Base-by-base conservation (phyloP, 352 stramenopile genomes). In the Albugo laibachii region DNA sequence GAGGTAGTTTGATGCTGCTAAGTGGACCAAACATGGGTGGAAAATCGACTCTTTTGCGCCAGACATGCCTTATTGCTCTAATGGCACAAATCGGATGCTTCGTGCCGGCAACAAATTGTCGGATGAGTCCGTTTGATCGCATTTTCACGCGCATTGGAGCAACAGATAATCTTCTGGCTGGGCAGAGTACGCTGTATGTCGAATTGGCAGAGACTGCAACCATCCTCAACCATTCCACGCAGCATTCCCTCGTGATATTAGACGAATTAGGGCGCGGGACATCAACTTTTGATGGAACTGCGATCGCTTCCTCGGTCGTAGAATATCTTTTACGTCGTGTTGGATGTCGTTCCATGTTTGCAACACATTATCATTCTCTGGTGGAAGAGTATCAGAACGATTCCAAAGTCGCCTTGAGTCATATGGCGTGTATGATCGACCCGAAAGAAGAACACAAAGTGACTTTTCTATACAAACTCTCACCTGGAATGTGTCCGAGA, bases 91-190 rank as follows among this genome's bases (percentile, higher is more conserved):
- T 99, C n/a, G 96, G 96, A 13, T 98, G 92, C 60, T 99, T 95
- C 54, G 96, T 99, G 15, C 95, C 95, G 1, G 95, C 95, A 13
- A 62, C 83, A n/a, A 75, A 71, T 42, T 97, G 79, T 49, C 65
- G 63, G n/a, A 59, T 99, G 37, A 98, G 83, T 38, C 95, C 95
- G 0, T 79, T 98, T 1, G 96, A 99, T 63, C 87, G 95, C 13
- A 98, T 99, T 46, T 99, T 98, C 60, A 99, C 96, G 15, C 83
- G 96, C n/a, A 91, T 99, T 37, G 96, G 96, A 35, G 96, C 96
- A 1, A 96, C 81, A 8, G 96, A 99, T 60, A 75, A 92, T 36
- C 98, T 99, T 48, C 74, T 99, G 27, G 74, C 92, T 8, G 95
- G 96, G 1, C 94, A 99, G 55, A 98, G 87, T 63, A 99, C 96